Conservation (phyloP, 352 stramenopile genomes). For the Phytophthora sojae region DNA sequence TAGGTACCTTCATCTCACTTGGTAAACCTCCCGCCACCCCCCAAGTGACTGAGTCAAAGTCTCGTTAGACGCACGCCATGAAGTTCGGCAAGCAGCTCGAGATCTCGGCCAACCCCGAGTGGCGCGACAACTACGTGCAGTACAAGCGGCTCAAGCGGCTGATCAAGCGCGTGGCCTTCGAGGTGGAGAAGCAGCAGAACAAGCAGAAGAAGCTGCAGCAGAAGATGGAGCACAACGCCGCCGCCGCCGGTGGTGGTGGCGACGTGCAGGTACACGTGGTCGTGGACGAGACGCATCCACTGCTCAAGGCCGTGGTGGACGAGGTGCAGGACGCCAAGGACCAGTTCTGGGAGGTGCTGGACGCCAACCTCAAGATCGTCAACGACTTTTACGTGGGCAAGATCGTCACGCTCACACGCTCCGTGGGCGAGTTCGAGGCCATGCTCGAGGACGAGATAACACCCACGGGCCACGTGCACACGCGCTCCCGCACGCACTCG, state of each 20-base stretch:
- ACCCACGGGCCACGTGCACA: conserved; percentile 80
- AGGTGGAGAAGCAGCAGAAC: conserved; percentile 83
- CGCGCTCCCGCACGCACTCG: conserved; percentile 63
- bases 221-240: conserved; percentile 40
- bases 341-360: conserved; percentile 86
- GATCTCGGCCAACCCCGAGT: conserved; percentile 88
- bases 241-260: too few relatives aligned
- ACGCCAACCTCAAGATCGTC: conserved; percentile 83
- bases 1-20: conserved; percentile 22
- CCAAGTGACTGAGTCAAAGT: neutral
- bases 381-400: conserved; percentile 88
- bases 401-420: conserved; percentile 70
- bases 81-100: conserved; percentile 95
- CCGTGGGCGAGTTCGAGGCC: conserved; percentile 79
- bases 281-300: conserved; percentile 72
- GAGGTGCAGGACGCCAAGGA: conserved; percentile 79
- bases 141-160: conserved; percentile 93
- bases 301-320: conserved; percentile 58
- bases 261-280: conserved; percentile 44
- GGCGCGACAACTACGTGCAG: conserved; percentile 91
- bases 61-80: conserved; percentile 51
- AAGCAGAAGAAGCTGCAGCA: conserved; percentile 77
- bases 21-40: neutral
- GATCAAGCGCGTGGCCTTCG: conserved; percentile 92
- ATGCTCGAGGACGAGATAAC: conserved; percentile 74